Conservation (phyloP, 1,284 basidiomycete genomes). For the Cutaneotrichosporon mucoides region DNA sequence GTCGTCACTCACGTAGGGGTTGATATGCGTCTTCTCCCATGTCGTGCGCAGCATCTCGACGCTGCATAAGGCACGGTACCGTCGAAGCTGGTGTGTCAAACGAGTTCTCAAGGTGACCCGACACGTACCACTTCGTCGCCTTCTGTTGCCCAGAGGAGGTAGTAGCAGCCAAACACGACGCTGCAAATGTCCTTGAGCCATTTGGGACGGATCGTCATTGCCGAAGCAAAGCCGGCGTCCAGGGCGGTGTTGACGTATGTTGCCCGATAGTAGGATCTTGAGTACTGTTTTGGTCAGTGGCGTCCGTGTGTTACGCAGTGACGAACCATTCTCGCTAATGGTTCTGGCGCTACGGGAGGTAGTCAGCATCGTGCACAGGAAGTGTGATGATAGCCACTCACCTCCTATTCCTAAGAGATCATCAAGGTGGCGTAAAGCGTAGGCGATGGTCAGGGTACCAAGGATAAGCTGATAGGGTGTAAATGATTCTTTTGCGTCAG, state of each 20-base stretch:
- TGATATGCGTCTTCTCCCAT: conserved; percentile 87
- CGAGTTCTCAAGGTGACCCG: neutral
- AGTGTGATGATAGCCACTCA: conserved; percentile 49
- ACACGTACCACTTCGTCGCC: conserved; percentile 81
- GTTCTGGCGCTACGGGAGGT: conserved; percentile 74
- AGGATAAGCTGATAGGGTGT: conserved; percentile 93
- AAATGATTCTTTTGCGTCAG: conserved; percentile 58
- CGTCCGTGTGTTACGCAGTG: neutral
- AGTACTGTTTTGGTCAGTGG: conserved; percentile 60
- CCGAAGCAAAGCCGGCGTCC: conserved; percentile 96
- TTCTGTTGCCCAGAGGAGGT: conserved; percentile 87
- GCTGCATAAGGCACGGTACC: conserved; percentile 85
- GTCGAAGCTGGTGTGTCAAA: conserved; percentile 63
- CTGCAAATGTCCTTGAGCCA: conserved; percentile 86
- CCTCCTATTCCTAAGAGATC: conserved; percentile 77
- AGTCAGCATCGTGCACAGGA: neutral
- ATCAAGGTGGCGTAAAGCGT: conserved; percentile 80
- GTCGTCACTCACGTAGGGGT: conserved; percentile 68
- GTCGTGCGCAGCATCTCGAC: conserved; percentile 91
- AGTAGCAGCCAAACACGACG: conserved; percentile 80
- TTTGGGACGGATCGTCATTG: conserved; percentile 86
- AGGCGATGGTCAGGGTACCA: conserved; percentile 76
- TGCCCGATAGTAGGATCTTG: conserved; percentile 89
- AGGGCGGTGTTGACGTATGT: conserved; percentile 91
- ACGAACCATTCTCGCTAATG: conserved; percentile 75